Evolutionary conservation across 345 rosid species (phyloP), one percentile per base, ranked within the genome.

Genomic region (Rhizophora mangle): DNA sequence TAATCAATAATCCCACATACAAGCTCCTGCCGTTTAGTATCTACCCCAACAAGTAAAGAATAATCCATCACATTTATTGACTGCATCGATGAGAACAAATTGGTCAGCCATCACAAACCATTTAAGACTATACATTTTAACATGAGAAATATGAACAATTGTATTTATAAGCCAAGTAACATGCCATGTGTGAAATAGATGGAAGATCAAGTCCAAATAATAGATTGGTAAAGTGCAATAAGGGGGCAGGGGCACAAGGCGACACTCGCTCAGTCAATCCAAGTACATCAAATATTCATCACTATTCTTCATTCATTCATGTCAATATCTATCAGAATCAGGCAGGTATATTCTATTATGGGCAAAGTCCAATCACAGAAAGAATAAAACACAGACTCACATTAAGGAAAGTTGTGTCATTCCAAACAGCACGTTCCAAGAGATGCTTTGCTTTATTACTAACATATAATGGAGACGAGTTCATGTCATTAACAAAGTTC

Each of bases 1-100:
- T 90, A 95, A 79, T 95, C 99, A 4, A 95, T 95, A 27, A 95
- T 95, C 72, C 99, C 99, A 72, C 99, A 92, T 32, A 90, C 98
- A 67, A 92, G 97, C 81, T 86, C 93, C 30, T 46, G 85, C 39
- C 73, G 72, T 79, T 87, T 79, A 7, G 71, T 72, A 57, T 95
- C 99, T 36, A 95, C 96, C 66, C 94, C 98, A 68, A 92, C 94
- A 64, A 95, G 90, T 63, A 92, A 74, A 15, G 98, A 95, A 79
- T 95, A 95, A 78, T 95, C 99, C 98, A 95, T 95, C 68, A 95
- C 99, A 63, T 95, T 91, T 70, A 90, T 85, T 6, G 84, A 83
- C 98, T 95, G 91, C 78, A 64, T 73, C 72, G 2, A 57, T 30
- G 31, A 60, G 6, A 68, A 61, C 5, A 57, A 58, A 60, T 60